phyloP scores from a whole-genome alignment of 306 rosid species.

The Ochetophila trinervis region DNA sequence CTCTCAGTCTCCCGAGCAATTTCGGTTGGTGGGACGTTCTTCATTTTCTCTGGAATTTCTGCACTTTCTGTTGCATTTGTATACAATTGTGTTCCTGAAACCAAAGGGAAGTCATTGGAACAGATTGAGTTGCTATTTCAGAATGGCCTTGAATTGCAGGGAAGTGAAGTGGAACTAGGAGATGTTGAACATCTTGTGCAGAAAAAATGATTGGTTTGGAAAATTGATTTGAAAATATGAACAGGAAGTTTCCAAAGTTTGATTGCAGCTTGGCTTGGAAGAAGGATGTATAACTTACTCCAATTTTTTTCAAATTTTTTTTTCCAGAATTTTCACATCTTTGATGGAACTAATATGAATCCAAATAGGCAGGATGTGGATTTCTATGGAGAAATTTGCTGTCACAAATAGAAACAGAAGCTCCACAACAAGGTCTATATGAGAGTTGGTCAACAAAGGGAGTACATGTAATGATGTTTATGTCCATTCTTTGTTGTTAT shows the following conservation, averaged over 20 bases:
- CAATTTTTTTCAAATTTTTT: no score
- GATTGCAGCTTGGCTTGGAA: no score
- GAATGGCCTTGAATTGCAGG: constrained; percentile 45
- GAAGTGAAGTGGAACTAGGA: constrained; percentile 59
- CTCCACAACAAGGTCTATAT: constrained; percentile 7
- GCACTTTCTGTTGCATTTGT: constrained; percentile 67
- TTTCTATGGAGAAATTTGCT: constrained; percentile 20
- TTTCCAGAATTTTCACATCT: constrained; percentile 4
- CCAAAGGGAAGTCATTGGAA: constrained; percentile 90
- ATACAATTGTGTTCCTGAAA: constrained; percentile 66
- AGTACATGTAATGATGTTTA: not conserved
- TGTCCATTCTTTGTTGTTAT: constrained; percentile 9
- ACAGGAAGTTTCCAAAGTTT: not conserved
- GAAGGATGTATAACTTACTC: no score
- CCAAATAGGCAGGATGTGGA: constrained; percentile 13
- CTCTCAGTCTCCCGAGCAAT: constrained; percentile 63
- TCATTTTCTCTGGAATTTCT: constrained; percentile 63
- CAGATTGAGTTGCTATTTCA: constrained; percentile 81
- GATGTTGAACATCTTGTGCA: constrained; percentile 89
- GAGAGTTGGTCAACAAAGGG: constrained; percentile 20
- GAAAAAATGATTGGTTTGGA: constrained; percentile 31
- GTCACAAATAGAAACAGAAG: constrained; percentile 29
- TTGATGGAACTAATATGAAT: not conserved
- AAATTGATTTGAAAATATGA: not conserved
- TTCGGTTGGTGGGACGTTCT: constrained; percentile 64